Evolutionary conservation across 208 protist genomes (phyloP), one percentile per base, ranked within the genome.

Genomic region (Acanthamoeba comandoni): DNA sequence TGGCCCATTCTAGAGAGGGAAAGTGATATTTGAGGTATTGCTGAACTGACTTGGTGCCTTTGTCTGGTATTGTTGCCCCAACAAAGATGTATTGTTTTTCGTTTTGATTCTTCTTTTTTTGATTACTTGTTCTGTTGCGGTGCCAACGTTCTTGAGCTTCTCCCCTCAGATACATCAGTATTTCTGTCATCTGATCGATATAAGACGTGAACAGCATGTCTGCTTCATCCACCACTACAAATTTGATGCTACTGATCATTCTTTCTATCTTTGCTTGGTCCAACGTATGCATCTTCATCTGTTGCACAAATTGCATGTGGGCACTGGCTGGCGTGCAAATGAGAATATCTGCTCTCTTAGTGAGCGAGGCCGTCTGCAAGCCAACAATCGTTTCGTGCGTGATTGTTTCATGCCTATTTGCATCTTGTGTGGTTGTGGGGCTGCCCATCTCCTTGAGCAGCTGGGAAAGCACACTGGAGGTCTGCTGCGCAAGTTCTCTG

Each of bases 71-170:
- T 15, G 55, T 62, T 62, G 55, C 55, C n/a, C 55, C 55, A 62
- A 62, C 55, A 15, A 62, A 62, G 17, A 62, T n/a, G 19, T 19
- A 62, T n/a, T 62, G 55, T 62, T 62, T 62, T 15, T n/a, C n/a
- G 17, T n/a, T n/a, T 62, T 62, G 17, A 19, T 62, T n/a, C 55
- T 62, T 62, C n/a, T 62, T 62, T n/a, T 62, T n/a, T 62, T 62
- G 55, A 19, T 15, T 62, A 19, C 17, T 62, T n/a, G 15, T n/a
- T 19, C 55, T 15, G 55, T 62, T 15, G 55, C 55, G 55, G 55
- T n/a, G 55, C 17, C 55, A n/a, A 62, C 55, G 55, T 19, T 19
- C n/a, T 15, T 15, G 17, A 19, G 55, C 55, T 19, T 62, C 55
- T 15, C 55, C 17, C 15, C 17, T 62, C 15, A 62, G 55, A 62